Percentiles rank a stretch among this genome's conserved stretches.
Conservation (phyloP, 176 grass and related monocot species). For the Melocanna baccifera region DNA sequence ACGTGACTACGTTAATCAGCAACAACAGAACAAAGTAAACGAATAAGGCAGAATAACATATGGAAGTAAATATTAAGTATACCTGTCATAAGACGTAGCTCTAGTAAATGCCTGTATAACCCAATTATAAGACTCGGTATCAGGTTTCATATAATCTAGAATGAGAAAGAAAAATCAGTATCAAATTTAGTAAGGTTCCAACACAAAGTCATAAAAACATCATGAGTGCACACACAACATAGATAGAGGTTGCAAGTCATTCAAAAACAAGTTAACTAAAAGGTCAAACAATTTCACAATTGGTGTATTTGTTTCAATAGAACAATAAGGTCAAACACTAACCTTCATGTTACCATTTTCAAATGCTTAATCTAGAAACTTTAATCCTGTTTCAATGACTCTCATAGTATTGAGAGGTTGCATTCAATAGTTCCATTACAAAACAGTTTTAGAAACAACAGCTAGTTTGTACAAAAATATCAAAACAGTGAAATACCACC, state of each 20-base stretch:
- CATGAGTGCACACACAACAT: conserved; percentile 4
- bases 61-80: conserved; percentile 23
- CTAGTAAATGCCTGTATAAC: conserved; percentile 97
- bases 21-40: conserved; percentile 17
- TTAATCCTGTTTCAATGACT: background rate
- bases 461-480: background rate
- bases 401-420: background rate
- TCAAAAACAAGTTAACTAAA: background rate
- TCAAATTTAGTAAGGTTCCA: conserved; percentile 7
- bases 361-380: background rate
- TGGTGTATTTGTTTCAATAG: background rate
- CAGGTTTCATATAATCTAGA: conserved; percentile 92
- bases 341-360: background rate
- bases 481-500: background rate
- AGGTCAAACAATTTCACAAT: conserved; percentile 4
- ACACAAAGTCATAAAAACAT: conserved; percentile 13
- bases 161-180: conserved; percentile 29
- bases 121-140: conserved; percentile 94
- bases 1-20: conserved; percentile 1
- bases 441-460: background rate
- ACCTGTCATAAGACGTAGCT: conserved; percentile 90
- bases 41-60: conserved; percentile 1
- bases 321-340: background rate
- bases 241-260: background rate
- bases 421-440: background rate